Base-by-base conservation (phyloP, 108 stramenopile genomes). In the Cyclotella atomus region DNA sequence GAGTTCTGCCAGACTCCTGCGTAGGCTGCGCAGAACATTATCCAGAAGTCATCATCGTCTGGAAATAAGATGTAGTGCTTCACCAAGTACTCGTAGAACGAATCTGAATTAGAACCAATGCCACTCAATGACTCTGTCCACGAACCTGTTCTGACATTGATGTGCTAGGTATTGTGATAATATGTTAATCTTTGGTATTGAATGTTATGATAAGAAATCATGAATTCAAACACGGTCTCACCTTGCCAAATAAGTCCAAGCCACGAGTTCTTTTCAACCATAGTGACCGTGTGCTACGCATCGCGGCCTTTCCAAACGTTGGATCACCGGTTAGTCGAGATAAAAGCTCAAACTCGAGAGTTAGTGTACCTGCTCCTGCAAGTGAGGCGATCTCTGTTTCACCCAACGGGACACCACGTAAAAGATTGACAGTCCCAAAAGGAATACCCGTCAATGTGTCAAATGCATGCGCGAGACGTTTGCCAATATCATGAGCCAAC, bases 71-170 rank as follows among this genome's bases (percentile, higher is more conserved):
- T 59, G 71, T 95, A 88, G 54, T 81, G 72, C 59, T 81, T 81
- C 41, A 73, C 44, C 35, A 97, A 74, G 73, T 99, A 98, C 82
- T 98, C 98, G 76, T 92, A 96, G 72, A 97, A 97, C 27, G 91
- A 93, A 71, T 98, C 98, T 0, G 92, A 90, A 75, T 98, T 98
- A 14, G 77, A 82, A 16, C 98, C 98, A 65, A 99, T 85, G 1
- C 98, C 97, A 29, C 88, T 87, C 24, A 94, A 56, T 2, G 77
- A 38, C 82, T 99, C 98, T 4, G 81, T 88, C 98, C 98, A 99
- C 34, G 53, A 38, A 41, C 98, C 98, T 19, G 60, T 84, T 7
- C 80, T 73, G 17, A 90, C 75, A 78, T 97, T 82, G 56, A 99
- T 93, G 73, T 99, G 97, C 65, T 97, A 96, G 6, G 47, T 12